Base-by-base conservation (phyloP, 352 stramenopile species). In the Globisporangium barbulae region DNA sequence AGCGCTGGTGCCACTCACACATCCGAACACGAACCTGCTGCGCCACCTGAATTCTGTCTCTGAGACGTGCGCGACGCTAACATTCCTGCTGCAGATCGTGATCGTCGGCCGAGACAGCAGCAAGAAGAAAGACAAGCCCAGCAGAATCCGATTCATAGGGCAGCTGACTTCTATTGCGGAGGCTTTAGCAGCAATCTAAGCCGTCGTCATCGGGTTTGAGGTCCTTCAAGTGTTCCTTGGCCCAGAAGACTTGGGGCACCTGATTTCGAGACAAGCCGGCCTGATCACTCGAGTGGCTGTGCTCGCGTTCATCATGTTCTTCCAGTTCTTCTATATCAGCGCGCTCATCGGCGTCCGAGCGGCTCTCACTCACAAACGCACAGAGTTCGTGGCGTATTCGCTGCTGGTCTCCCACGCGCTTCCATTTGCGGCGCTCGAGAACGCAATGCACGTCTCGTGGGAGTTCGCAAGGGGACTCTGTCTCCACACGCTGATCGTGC, bases 1-100 rank as follows among this genome's bases (percentile, higher is more conserved):
- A n/a, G 22, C 28, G 21, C 50, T 72, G 13, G 37, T 78, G 8
- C 55, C 60, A 31, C 75, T 71, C n/a, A 65, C 63, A 12, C 52
- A 67, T 30, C 62, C 69, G 5, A 50, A 68, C 35, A 13, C 44
- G 9, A 49, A 61, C 4, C 52, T 64, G 28, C 54, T 70, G 37
- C 30, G 61, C 42, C 30, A 55, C 0, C 41, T 75, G 31, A 76
- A 73, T 49, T 61, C 72, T 42, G 69, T 79, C 9, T 76, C 69
- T 5, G 72, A 76, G 67, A 72, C 70, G 50, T 67, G 60, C 19
- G 64, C 73, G 1, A 59, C 70, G 31, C 47, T 71, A 3, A 78
- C 63, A 8, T 76, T 80, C 52, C 67, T 74, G 9, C 56, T 75
- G 0, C 67, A 77, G 25, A 77, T 77, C 58, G 73, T 65, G 0